These are phyloP conservation scores for Incumbomyces delicatus DNA, from an alignment of 2,329 filamentous ascomycete genomes.

Conservation along the genomic window DNA sequence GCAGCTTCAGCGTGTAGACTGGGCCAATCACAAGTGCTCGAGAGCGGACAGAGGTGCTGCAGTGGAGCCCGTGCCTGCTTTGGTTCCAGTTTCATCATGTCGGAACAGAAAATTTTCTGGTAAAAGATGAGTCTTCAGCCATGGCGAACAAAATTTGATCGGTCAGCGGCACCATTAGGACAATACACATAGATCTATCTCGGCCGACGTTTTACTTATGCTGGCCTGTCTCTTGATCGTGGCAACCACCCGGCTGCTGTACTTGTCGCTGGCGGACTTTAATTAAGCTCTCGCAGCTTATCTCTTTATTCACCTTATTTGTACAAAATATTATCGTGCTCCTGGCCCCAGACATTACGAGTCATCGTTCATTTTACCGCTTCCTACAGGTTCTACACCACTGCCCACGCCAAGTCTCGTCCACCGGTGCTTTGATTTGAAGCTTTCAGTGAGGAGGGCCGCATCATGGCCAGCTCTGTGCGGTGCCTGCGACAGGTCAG, in stretches of 20 bases:
- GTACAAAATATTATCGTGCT: background rate
- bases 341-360: background rate
- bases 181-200: too few species aligned
- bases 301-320: conserved; percentile 4
- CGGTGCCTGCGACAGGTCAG: conserved; percentile 17
- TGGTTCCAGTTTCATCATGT: conserved; percentile 2
- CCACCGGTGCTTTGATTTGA: background rate
- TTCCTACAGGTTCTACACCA: background rate
- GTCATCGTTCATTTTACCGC: background rate
- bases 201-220: too few species aligned
- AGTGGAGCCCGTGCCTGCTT: background rate
- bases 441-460: background rate
- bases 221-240: too few species aligned
- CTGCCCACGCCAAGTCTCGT: background rate
- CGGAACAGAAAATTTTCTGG: conserved; percentile 7
- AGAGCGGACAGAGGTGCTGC: conserved; percentile 1
- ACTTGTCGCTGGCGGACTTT: background rate
- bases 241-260: background rate
- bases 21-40: conserved; percentile 6
- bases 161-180: background rate
- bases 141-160: background rate
- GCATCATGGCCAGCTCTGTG: conserved; percentile 17
- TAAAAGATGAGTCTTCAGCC: background rate
- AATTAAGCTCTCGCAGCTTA: background rate
- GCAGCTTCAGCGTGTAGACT: too few species aligned